These are phyloP conservation scores for Lophium mytilinum DNA, from an alignment of 495 filamentous ascomycete genomes.

Conservation along the genomic window DNA sequence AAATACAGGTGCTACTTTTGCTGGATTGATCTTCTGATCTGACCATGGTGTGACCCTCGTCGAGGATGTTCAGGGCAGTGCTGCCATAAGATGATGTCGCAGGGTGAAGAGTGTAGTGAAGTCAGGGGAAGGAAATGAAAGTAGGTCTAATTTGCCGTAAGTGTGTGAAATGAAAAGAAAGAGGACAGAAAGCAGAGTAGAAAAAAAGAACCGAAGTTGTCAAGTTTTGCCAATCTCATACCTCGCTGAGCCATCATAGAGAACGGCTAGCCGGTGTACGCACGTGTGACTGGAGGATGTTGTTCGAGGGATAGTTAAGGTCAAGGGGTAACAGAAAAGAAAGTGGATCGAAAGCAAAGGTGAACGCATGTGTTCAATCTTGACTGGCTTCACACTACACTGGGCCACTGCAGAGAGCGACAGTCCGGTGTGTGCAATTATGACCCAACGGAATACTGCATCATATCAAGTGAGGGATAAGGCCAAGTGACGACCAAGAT, in stretches of 20 bases:
- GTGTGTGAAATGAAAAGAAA: background rate
- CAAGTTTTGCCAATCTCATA: too few relatives aligned
- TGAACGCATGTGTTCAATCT: background rate
- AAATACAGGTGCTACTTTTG: too few relatives aligned
- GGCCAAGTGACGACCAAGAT: too few relatives aligned
- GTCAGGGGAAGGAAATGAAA: background rate
- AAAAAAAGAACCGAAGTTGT: background rate
- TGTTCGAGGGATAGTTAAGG: background rate
- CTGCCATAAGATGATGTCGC: background rate
- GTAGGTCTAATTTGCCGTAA: background rate
- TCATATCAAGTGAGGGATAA: too few relatives aligned
- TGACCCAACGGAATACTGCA: too few relatives aligned
- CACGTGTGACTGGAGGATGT: too few relatives aligned
- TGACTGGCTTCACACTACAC: too few relatives aligned
- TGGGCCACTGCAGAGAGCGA: too few relatives aligned
- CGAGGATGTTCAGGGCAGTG: background rate
- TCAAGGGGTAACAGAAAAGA: background rate
- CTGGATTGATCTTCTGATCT: background rate
- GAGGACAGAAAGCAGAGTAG: background rate
- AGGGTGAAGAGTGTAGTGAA: background rate
- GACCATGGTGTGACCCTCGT: background rate
- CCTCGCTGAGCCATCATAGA: too few relatives aligned
- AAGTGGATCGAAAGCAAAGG: background rate
- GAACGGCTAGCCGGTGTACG: too few relatives aligned
- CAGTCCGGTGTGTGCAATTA: too few relatives aligned